Base-by-base conservation (phyloP, 2,329 filamentous ascomycete species). In the Paradendryphiella salina region DNA sequence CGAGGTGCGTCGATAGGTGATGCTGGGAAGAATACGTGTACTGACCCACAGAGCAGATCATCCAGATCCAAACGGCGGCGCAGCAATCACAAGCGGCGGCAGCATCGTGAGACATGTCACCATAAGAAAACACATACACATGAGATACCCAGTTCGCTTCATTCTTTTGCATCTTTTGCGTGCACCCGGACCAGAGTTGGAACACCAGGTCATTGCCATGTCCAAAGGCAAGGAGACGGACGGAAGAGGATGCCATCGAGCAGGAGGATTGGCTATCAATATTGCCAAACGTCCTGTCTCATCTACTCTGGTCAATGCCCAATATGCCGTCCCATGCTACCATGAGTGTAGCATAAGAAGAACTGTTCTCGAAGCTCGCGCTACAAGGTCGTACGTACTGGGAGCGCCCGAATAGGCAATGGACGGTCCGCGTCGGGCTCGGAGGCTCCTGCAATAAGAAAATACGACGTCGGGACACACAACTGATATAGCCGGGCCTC, bases 1-100 rank as follows among this genome's bases (percentile, higher is more conserved):
- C 58, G 83, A 89, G 76, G 84, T 87, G 71, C 53, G 50, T 37
- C 20, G 21, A 23, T 36, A 13, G n/a, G 18, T 33, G 10, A 4
- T 31, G 15, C 28, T 26, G 10, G 10, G 7, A n/a, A 28, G 18
- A 11, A 33, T 10, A 32, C 31, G 18, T 11, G 18, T 11, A 15
- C 46, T 61, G 41, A 61, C 17, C 5, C 8, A n/a, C 7, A 13
- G 33, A n/a, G 3, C 17, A 69, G 65, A 69, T 69, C 35, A 65
- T 69, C 7, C 64, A 67, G 37, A 61, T 65, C 32, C 65, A 69
- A 38, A 41, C 54, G 4, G 39, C 57, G 20, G 57, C 59, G 41
- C 65, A 69, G 51, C 65, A 69, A 48, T 42, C 59, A 23, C 64
- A 63, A 38, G 54, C 57, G 3, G 56, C 50, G 32, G 59, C 52